Evolutionary conservation across 306 rosid species (phyloP).

Genomic region (Prunus kanzakura): DNA sequence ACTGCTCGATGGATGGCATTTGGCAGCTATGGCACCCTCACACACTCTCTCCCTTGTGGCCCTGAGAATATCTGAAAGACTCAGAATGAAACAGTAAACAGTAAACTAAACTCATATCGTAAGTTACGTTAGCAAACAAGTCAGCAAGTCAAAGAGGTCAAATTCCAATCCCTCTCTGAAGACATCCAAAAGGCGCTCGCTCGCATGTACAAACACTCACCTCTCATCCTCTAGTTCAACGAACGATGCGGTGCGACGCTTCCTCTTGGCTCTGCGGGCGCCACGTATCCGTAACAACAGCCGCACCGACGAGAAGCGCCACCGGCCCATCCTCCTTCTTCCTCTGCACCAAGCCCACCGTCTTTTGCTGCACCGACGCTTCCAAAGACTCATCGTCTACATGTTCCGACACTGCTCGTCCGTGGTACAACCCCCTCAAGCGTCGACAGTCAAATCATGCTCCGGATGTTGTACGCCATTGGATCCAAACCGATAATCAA

Average conservation of each 20-base stretch:
- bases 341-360: slow-evolving; percentile 18
- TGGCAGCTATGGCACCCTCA: no score
- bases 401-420: slow-evolving; percentile 23
- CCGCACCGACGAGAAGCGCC: slow-evolving; percentile 17
- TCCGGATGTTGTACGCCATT: slow-evolving; percentile 50
- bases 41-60: no score
- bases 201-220: not conserved
- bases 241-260: slow-evolving; percentile 38
- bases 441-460: slow-evolving; percentile 15
- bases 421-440: slow-evolving; percentile 40
- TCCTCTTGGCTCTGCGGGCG: slow-evolving; percentile 28
- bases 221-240: not conserved
- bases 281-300: slow-evolving; percentile 8
- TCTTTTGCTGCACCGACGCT: slow-evolving; percentile 31
- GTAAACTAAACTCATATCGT: no score
- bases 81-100: no score
- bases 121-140: no score
- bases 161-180: not conserved
- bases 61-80: no score
- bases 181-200: not conserved
- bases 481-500: slow-evolving; percentile 53
- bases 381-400: slow-evolving; percentile 28
- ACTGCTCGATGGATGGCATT: no score
- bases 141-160: no score
- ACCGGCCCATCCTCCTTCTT: slow-evolving; percentile 12